Percentiles rank a stretch among this genome's conserved stretches.
phyloP scores from a whole-genome alignment of 306 rosid species.

The Hippophae rhamnoides region DNA sequence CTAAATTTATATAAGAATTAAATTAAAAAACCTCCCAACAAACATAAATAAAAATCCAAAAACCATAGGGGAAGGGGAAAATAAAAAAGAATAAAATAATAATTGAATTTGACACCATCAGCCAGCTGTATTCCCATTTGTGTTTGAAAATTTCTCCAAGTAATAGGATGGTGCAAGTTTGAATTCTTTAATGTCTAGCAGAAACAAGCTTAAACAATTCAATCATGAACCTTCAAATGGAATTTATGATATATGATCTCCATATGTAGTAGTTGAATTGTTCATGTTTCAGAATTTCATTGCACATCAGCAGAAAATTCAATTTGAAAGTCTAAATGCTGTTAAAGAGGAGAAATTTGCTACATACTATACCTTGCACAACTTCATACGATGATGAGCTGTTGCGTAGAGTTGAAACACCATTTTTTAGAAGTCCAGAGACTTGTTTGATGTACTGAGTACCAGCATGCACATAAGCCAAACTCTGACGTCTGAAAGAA shows the following conservation, averaged over 20 bases:
- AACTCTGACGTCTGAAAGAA: constrained; percentile 70
- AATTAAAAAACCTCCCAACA: too few species aligned
- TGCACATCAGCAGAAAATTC: not conserved
- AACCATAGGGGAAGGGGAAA: too few species aligned
- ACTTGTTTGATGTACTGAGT: constrained; percentile 82
- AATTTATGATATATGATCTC: not conserved
- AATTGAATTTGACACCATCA: not conserved
- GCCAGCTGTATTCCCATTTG: not conserved
- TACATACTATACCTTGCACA: constrained; percentile 62
- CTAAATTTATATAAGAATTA: too few species aligned
- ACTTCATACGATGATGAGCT: constrained; percentile 78
- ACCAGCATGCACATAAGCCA: constrained; percentile 92
- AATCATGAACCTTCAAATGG: not conserved
- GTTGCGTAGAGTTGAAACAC: constrained; percentile 75
- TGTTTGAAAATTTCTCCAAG: not conserved
- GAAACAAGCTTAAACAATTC: not conserved
- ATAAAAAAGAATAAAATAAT: too few species aligned
- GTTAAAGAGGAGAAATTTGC: not conserved
- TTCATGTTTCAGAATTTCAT: not conserved
- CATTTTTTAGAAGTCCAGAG: constrained; percentile 76
- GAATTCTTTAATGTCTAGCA: not conserved
- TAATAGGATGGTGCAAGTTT: not conserved
- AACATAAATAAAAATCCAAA: too few species aligned
- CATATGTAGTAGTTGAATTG: too few species aligned
- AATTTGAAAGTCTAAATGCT: not conserved